Percentiles rank a stretch among this genome's conserved stretches.
Evolutionary conservation across 768 basidiomycete genomes (phyloP).

Genomic region (Rhizopogon vulgaris): DNA sequence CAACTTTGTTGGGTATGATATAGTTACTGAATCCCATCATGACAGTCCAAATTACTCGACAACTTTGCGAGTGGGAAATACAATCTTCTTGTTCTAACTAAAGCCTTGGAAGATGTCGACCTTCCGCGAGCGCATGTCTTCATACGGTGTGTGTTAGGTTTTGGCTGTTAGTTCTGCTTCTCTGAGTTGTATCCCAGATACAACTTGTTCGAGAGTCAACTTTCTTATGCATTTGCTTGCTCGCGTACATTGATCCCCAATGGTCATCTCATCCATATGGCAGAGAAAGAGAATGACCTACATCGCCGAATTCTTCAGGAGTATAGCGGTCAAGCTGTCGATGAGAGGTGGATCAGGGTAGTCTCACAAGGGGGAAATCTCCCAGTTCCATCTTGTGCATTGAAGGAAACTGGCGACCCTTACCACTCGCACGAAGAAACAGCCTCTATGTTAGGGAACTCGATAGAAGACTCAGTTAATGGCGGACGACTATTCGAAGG

Average conservation of each 20-base stretch:
- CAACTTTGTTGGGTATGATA: constrained; percentile 1
- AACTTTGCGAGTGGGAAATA: constrained; percentile 48
- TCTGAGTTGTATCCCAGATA: constrained; percentile 34
- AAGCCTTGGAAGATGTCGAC: constrained; percentile 54
- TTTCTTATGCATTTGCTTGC: constrained; percentile 52
- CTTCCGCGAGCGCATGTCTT: constrained; percentile 52
- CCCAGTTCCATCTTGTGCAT: constrained; percentile 39
- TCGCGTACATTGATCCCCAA: constrained; percentile 40
- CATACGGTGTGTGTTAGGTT: constrained; percentile 44
- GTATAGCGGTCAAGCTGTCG: constrained; percentile 32
- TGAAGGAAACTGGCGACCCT: constrained; percentile 35
- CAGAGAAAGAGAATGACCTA: constrained; percentile 48
- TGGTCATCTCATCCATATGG: constrained; percentile 57
- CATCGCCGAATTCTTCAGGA: constrained; percentile 49
- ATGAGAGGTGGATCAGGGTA: constrained; percentile 47
- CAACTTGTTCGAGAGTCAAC: constrained; percentile 55
- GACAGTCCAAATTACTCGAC: constrained; percentile 31
- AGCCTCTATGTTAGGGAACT: constrained; percentile 24
- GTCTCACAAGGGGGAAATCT: constrained; percentile 27
- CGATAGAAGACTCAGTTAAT: constrained; percentile 57
- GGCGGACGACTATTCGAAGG: constrained; percentile 51
- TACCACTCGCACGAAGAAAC: constrained; percentile 41
- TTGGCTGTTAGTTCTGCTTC: neutral
- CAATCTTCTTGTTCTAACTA: constrained; percentile 62
- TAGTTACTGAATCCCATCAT: constrained; percentile 27